phyloP scores from a whole-genome alignment of 1,139 yeast species.

The Sugiyamaella xylanicola region DNA sequence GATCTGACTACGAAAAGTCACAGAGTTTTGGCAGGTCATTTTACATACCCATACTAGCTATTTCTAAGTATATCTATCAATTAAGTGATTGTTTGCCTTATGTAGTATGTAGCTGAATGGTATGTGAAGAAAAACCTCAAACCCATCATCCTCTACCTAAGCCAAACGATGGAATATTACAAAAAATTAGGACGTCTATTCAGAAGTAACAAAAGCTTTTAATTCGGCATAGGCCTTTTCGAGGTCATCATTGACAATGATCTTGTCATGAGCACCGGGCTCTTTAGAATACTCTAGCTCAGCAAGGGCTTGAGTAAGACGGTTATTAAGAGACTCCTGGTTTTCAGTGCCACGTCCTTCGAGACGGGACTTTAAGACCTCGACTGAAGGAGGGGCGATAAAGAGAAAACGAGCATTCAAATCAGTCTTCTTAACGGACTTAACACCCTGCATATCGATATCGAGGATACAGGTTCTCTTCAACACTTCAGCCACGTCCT shows the following conservation, averaged over 20 bases:
- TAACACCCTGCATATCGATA: slow-evolving; percentile 99
- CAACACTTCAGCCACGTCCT: slow-evolving; percentile 60
- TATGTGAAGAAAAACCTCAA: not conserved
- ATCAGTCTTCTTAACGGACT: slow-evolving; percentile 78
- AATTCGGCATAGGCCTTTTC: slow-evolving; percentile 84
- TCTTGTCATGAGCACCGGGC: slow-evolving; percentile 85
- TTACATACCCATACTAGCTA: too few relatives aligned
- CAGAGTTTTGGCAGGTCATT: too few relatives aligned
- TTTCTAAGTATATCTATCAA: too few relatives aligned
- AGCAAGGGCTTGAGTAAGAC: slow-evolving; percentile 81
- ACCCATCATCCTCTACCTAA: not conserved
- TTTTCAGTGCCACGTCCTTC: slow-evolving; percentile 94
- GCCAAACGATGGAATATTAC: not conserved
- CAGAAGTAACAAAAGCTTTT: slow-evolving; percentile 54
- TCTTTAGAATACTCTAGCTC: slow-evolving; percentile 87
- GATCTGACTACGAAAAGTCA: too few relatives aligned
- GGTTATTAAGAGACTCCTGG: slow-evolving; percentile 74
- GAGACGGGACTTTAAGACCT: slow-evolving; percentile 69
- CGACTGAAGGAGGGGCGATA: slow-evolving; percentile 90
- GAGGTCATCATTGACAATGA: slow-evolving; percentile 87
- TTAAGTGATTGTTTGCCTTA: too few relatives aligned
- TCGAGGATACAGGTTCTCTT: slow-evolving; percentile 80
- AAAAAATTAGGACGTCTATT: slow-evolving; percentile 10
- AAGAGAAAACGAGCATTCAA: slow-evolving; percentile 85
- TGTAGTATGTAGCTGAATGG: too few relatives aligned